These are phyloP conservation scores for Colletotrichum costaricense DNA, from an alignment of 2,329 filamentous ascomycete species.

Conservation along the genomic window DNA sequence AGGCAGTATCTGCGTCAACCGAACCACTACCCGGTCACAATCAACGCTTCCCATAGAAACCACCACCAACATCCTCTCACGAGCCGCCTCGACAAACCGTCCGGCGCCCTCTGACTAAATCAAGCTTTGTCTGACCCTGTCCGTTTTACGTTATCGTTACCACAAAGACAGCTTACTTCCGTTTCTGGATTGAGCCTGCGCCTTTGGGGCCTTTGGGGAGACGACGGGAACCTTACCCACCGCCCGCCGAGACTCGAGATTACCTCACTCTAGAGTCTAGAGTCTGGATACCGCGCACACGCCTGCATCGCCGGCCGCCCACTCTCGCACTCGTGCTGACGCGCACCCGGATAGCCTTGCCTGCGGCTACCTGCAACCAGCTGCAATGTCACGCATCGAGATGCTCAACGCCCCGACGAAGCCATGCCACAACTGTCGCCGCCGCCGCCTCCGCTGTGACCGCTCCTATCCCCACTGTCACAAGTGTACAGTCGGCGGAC, in stretches of 20 bases:
- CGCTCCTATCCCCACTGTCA: slow-evolving; percentile 61
- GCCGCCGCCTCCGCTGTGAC: slow-evolving; percentile 64
- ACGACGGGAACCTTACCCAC: background rate
- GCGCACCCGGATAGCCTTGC: background rate
- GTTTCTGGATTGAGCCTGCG: background rate
- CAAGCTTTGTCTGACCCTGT: background rate
- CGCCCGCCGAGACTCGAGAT: background rate
- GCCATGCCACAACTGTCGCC: slow-evolving; percentile 65
- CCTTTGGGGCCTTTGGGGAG: background rate
- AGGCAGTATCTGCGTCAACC: slow-evolving; percentile 27
- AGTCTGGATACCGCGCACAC: background rate
- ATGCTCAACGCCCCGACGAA: slow-evolving; percentile 35
- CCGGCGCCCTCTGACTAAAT: background rate
- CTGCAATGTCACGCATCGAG: slow-evolving; percentile 29
- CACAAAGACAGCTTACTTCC: background rate
- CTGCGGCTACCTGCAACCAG: background rate
- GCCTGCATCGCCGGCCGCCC: slow-evolving; percentile 8
- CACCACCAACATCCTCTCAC: background rate
- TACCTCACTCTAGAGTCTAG: background rate
- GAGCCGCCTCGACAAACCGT: background rate
- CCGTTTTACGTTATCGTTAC: slow-evolving; percentile 24
- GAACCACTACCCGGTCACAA: slow-evolving; percentile 1
- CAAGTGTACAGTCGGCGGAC: slow-evolving; percentile 60
- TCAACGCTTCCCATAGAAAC: background rate
- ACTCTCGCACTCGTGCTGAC: background rate